phyloP scores from a whole-genome alignment of 331 rosid genomes.

The Acacia concinna region DNA sequence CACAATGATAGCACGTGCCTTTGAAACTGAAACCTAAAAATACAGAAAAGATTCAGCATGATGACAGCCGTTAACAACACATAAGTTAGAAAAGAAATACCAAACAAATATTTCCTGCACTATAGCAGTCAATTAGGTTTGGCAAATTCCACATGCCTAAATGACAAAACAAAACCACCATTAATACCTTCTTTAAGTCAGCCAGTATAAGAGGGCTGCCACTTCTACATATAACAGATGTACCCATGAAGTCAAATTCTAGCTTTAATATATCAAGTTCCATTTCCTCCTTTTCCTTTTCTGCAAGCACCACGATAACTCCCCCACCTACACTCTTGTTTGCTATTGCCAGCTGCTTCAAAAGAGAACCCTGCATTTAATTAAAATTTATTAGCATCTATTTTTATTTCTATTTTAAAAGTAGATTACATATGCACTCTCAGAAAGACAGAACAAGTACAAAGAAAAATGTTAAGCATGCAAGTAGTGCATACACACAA shows the following conservation, averaged over 20 bases:
- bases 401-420: constrained; percentile 5
- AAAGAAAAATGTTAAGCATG: constrained; percentile 1
- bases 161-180: not conserved
- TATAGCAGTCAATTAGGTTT: constrained; percentile 11
- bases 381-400: constrained; percentile 23
- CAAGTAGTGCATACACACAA: not conserved
- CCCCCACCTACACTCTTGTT: constrained; percentile 95
- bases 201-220: constrained; percentile 98
- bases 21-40: constrained; percentile 90
- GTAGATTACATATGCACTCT: constrained; percentile 26
- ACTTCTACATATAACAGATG: constrained; percentile 94
- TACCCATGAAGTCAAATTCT: constrained; percentile 97
- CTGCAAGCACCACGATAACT: constrained; percentile 95
- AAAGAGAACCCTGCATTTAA: constrained; percentile 82
- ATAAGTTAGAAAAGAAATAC: not conserved
- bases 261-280: constrained; percentile 94
- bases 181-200: constrained; percentile 84
- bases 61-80: constrained; percentile 12
- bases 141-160: constrained; percentile 1
- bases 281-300: constrained; percentile 99
- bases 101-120: constrained; percentile 12
- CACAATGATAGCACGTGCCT: constrained; percentile 97
- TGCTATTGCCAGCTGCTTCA: constrained; percentile 96
- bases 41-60: constrained; percentile 8
- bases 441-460: not conserved